Conservation (phyloP, 176 grass and related monocot species). For the Oryza nivara region DNA sequence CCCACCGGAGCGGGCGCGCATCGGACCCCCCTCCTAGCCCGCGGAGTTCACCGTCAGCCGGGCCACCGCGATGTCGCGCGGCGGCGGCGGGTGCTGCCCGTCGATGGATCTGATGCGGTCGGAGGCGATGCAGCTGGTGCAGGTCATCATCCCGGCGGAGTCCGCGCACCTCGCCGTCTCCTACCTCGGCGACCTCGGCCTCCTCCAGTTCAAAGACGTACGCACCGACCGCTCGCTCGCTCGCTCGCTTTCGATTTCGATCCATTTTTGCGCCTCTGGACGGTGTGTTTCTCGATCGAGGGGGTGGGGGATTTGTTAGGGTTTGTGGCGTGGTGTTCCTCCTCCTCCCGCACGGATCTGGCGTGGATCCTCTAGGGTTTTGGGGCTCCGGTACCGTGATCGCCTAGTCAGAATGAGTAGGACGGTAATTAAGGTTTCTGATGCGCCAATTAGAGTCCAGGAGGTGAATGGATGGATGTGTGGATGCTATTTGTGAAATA, state of each 20-base stretch:
- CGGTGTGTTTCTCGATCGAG: neutral
- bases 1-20: conserved; percentile 3
- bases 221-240: neutral
- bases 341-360: neutral
- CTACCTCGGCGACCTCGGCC: conserved; percentile 89
- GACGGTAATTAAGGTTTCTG: neutral
- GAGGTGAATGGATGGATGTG: neutral
- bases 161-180: conserved; percentile 75
- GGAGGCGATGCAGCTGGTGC: conserved; percentile 96
- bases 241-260: neutral
- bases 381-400: neutral
- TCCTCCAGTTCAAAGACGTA: conserved; percentile 99
- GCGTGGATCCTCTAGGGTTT: conserved; percentile 1
- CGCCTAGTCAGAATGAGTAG: neutral
- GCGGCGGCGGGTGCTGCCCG: conserved; percentile 67
- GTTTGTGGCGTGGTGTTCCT: neutral
- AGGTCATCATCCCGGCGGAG: conserved; percentile 91
- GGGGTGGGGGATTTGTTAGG: neutral
- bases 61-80: conserved; percentile 23
- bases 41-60: neutral
- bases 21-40: neutral
- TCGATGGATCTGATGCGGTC: conserved; percentile 98
- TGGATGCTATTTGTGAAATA: neutral
- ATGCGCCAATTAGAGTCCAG: neutral
- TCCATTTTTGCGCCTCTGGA: neutral